phyloP scores from a whole-genome alignment of 768 basidiomycete genomes.

The Auriscalpium vulgare region DNA sequence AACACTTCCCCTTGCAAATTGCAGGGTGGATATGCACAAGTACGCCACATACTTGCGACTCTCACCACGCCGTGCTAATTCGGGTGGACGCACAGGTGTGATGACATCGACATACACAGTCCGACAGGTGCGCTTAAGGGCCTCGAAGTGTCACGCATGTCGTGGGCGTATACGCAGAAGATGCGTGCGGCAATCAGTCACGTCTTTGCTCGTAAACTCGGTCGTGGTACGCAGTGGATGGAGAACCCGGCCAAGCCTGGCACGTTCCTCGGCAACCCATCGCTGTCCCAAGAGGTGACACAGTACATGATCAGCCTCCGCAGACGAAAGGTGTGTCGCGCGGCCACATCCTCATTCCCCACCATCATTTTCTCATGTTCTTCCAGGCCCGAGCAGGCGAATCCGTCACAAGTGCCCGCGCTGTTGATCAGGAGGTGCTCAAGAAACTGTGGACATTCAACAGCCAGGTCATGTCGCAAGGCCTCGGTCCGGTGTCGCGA shows the following conservation, averaged over 20 bases:
- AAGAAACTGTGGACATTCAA: conserved; percentile 14
- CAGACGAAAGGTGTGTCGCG: conserved; percentile 14
- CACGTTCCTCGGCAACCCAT: conserved; percentile 16
- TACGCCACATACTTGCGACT: background rate
- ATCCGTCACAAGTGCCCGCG: conserved; percentile 18
- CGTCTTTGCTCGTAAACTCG: conserved; percentile 12
- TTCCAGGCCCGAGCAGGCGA: conserved; percentile 14
- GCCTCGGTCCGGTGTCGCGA: background rate
- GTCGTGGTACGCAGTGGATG: conserved; percentile 10
- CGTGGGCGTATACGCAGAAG: conserved; percentile 13
- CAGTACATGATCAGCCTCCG: conserved; percentile 21
- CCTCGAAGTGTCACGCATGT: background rate
- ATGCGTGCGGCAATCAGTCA: conserved; percentile 20
- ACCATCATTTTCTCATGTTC: background rate
- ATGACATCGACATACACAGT: conserved; percentile 6
- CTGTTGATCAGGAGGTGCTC: conserved; percentile 17
- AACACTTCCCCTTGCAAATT: background rate
- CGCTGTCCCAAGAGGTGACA: conserved; percentile 14
- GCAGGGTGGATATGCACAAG: conserved; percentile 1
- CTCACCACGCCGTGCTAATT: background rate
- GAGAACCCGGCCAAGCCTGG: conserved; percentile 3
- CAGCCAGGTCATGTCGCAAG: background rate
- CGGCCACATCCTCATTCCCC: background rate
- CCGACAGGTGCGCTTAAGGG: conserved; percentile 7
- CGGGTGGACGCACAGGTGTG: conserved; percentile 3